These are phyloP conservation scores for Gracilaria vermiculophylla DNA, from an alignment of 23 red algal genomes.

Conservation along the genomic window DNA sequence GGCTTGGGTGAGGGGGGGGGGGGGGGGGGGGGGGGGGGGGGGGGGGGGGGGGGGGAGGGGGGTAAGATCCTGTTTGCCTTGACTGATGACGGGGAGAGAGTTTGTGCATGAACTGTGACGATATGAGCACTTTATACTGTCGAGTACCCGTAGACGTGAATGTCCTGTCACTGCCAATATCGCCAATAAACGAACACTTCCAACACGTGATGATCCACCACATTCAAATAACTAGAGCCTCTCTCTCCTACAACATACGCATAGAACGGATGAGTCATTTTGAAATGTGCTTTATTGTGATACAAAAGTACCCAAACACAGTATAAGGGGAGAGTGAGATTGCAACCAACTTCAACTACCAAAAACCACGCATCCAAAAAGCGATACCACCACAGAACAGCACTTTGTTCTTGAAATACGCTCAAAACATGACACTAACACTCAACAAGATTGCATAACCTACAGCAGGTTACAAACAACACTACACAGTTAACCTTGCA, in stretches of 20 bases:
- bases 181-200: not conserved
- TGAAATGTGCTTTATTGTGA: not conserved
- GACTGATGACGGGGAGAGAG: not conserved
- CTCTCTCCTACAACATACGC: not conserved
- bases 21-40: not conserved
- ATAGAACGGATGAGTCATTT: not conserved
- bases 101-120: not conserved
- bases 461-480: too few relatives aligned
- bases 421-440: too few relatives aligned
- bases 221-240: not conserved
- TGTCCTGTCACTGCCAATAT: too few relatives aligned
- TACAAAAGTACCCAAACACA: not conserved
- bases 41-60: not conserved
- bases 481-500: too few relatives aligned
- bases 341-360: not conserved
- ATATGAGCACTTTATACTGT: not conserved
- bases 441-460: too few relatives aligned
- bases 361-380: not conserved
- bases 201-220: not conserved
- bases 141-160: not conserved
- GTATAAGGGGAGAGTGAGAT: not conserved
- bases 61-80: not conserved
- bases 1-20: not conserved
- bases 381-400: not conserved
- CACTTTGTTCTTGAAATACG: too few relatives aligned